Evolutionary conservation across 2,329 filamentous ascomycete genomes (phyloP).

Genomic region (Exserohilum turcica): DNA sequence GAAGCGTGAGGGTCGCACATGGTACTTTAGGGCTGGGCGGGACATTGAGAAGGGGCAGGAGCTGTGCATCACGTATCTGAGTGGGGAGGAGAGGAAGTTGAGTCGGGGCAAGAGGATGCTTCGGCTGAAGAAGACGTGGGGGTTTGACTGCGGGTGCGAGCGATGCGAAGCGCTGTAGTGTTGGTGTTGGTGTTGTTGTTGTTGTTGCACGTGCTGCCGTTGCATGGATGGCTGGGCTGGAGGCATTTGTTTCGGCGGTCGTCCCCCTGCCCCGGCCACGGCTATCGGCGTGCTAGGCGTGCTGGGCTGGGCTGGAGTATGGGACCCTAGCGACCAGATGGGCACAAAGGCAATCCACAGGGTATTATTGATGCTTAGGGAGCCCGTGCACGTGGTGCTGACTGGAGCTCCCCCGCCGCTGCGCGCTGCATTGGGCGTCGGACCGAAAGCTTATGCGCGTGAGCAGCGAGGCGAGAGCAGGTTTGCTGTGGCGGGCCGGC

Average conservation of each 20-base stretch:
- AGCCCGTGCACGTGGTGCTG: background rate
- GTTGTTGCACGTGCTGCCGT: background rate
- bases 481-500: background rate
- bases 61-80: conserved; percentile 56
- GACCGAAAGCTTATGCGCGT: background rate
- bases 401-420: background rate
- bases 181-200: too few relatives aligned
- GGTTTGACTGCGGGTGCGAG: conserved; percentile 52
- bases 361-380: background rate
- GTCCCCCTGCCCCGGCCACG: background rate
- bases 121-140: conserved; percentile 51
- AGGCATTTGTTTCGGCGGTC: background rate
- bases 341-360: background rate
- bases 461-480: background rate
- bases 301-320: background rate
- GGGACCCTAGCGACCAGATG: conserved; percentile 1
- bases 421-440: background rate
- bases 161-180: conserved; percentile 39
- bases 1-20: conserved; percentile 47
- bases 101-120: conserved; percentile 44
- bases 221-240: background rate
- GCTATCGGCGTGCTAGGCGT: conserved; percentile 1
- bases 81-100: conserved; percentile 53
- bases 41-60: conserved; percentile 50
- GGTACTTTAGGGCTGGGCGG: conserved; percentile 48